Evolutionary conservation across 2,329 filamentous ascomycete genomes (phyloP).

Genomic region (Arachnomyces sp.): DNA sequence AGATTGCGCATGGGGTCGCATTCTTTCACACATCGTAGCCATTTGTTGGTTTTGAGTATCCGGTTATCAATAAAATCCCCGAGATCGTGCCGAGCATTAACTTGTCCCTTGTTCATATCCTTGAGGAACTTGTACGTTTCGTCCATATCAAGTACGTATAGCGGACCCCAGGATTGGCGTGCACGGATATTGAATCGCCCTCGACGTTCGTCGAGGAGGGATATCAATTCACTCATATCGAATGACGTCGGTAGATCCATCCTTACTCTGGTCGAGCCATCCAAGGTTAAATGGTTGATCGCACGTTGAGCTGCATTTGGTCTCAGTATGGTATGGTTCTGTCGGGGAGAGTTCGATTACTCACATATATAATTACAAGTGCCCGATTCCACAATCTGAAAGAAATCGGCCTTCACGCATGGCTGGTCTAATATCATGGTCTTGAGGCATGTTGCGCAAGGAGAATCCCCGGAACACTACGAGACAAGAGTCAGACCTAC

Average conservation of each 20-base stretch:
- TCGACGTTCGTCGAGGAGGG: constrained; percentile 31
- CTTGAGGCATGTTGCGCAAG: constrained; percentile 35
- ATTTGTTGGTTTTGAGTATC: constrained; percentile 38
- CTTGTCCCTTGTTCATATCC: constrained; percentile 30
- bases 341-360: constrained; percentile 7
- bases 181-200: constrained; percentile 38
- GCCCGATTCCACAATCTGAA: constrained; percentile 37
- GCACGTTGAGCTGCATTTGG: constrained; percentile 32
- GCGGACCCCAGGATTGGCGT: constrained; percentile 33
- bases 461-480: constrained; percentile 35
- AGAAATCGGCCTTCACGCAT: constrained; percentile 38
- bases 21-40: constrained; percentile 34
- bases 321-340: constrained; percentile 4
- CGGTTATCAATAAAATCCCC: constrained; percentile 39
- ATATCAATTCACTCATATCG: constrained; percentile 30
- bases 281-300: constrained; percentile 34
- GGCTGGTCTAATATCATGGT: constrained; percentile 34
- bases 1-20: constrained; percentile 34
- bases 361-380: constrained; percentile 41
- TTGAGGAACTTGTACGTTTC: constrained; percentile 36
- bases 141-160: constrained; percentile 36
- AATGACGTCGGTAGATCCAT: constrained; percentile 36
- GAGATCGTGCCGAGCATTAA: constrained; percentile 32
- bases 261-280: constrained; percentile 27
- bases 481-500: constrained; percentile 7